phyloP scores from a whole-genome alignment of 768 basidiomycete species.

The Lactifluus piperatus region DNA sequence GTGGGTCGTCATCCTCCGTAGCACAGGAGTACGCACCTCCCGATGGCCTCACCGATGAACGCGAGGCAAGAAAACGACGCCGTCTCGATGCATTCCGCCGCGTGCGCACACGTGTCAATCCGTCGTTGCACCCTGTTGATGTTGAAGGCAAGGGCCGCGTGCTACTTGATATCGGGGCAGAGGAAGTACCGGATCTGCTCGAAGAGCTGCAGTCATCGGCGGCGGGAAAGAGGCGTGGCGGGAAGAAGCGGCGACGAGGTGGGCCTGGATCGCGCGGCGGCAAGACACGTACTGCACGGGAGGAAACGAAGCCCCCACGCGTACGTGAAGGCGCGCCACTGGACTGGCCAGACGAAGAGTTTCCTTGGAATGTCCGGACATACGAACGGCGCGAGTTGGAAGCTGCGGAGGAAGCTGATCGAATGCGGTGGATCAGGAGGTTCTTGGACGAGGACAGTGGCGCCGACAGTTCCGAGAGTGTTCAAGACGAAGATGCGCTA shows the following conservation, averaged over 20 bases:
- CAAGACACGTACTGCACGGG: neutral
- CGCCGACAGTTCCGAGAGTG: conserved; percentile 32
- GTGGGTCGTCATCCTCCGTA: conserved; percentile 25
- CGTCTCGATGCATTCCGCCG: conserved; percentile 60
- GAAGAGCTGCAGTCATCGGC: conserved; percentile 18
- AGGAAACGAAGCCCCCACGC: neutral
- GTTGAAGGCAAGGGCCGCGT: conserved; percentile 65
- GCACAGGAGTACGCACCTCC: conserved; percentile 24
- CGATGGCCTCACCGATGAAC: conserved; percentile 32
- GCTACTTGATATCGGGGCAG: conserved; percentile 46
- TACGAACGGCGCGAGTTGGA: conserved; percentile 44
- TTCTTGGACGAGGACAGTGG: conserved; percentile 72
- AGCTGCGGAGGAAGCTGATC: conserved; percentile 49
- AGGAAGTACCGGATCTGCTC: conserved; percentile 29
- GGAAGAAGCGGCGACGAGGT: conserved; percentile 44
- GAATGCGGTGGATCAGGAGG: conserved; percentile 54
- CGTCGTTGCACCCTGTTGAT: conserved; percentile 51
- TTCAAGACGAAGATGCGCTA: conserved; percentile 28
- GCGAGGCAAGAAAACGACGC: conserved; percentile 56
- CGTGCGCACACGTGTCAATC: conserved; percentile 18
- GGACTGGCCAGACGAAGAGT: conserved; percentile 72
- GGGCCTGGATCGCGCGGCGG: conserved; percentile 20
- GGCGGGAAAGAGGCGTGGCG: conserved; percentile 31
- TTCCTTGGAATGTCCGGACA: conserved; percentile 66
- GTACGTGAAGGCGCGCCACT: conserved; percentile 30